Percentiles rank a stretch among this genome's conserved stretches.
Evolutionary conservation across 768 basidiomycete species (phyloP).

Genomic region (Suillus decipiens): DNA sequence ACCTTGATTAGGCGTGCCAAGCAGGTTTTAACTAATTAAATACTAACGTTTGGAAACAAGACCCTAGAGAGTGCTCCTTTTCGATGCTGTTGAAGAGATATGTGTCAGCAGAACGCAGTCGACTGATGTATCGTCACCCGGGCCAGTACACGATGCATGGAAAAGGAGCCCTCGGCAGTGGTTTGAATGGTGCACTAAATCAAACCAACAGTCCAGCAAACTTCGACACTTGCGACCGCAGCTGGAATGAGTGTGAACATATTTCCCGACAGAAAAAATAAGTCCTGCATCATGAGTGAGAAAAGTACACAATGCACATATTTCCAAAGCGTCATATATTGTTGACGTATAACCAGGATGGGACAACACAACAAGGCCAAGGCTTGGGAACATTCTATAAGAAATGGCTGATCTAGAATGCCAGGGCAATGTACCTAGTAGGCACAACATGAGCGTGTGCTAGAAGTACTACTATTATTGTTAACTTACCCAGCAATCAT

Average conservation of each 20-base stretch:
- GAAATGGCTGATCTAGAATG: constrained; percentile 35
- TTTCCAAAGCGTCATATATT: not conserved
- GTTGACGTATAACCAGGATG: not conserved
- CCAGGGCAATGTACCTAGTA: constrained; percentile 55
- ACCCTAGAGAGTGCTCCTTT: not conserved
- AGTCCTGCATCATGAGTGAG: not conserved
- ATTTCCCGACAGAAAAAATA: not conserved
- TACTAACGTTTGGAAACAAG: not conserved
- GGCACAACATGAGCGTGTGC: constrained; percentile 14
- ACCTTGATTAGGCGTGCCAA: not conserved
- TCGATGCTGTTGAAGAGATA: not conserved
- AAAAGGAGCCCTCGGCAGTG: not conserved
- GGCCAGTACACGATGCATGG: too few species aligned
- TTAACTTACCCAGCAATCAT: constrained; percentile 68
- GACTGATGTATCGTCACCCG: too few species aligned
- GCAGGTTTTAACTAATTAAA: not conserved
- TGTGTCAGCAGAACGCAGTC: not conserved
- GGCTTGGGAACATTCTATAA: not conserved
- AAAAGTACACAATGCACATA: not conserved
- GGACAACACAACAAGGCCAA: not conserved
- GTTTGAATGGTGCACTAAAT: not conserved
- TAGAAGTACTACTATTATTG: not conserved
- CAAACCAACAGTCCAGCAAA: not conserved
- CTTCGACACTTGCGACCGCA: not conserved
- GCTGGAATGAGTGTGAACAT: not conserved